These are phyloP conservation scores for Ophiostoma sp. DNA, from an alignment of 2,329 filamentous ascomycete species.

Conservation along the genomic window DNA sequence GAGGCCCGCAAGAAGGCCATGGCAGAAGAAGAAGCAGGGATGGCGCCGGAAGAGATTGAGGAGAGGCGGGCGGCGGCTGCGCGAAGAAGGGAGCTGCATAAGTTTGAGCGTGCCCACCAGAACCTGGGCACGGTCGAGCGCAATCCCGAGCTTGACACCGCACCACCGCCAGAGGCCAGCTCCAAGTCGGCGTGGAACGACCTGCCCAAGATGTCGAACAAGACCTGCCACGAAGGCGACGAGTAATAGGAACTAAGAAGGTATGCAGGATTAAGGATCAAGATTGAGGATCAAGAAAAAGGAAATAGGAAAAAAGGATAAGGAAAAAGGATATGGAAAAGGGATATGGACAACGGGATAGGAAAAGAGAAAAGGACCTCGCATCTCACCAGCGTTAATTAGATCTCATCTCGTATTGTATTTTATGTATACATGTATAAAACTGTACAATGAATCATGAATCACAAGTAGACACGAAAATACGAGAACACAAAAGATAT, in stretches of 20 bases:
- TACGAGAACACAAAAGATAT: no score
- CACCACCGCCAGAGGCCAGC: neutral
- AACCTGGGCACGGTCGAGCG: constrained; percentile 1
- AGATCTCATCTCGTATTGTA: neutral
- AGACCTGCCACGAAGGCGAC: neutral
- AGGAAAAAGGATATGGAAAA: neutral
- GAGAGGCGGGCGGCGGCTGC: neutral
- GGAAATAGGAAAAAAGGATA: neutral
- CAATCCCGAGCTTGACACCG: neutral
- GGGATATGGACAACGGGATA: no score
- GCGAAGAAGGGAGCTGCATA: neutral
- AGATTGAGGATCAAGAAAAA: neutral
- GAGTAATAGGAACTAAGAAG: neutral
- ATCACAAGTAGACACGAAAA: neutral
- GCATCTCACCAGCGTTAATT: neutral
- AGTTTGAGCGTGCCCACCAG: neutral
- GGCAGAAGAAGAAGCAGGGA: neutral
- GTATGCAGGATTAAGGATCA: no score
- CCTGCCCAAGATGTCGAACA: neutral
- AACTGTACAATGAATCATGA: neutral
- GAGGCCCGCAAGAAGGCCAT: neutral
- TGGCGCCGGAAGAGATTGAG: neutral
- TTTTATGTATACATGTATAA: neutral
- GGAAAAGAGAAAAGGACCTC: neutral
- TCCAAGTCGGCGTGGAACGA: neutral